A percentile compares a stretch with the other conserved stretches of the same genome.
Evolutionary conservation across 768 basidiomycete species (phyloP).

Genomic region (Hydnomerulius pinastri): DNA sequence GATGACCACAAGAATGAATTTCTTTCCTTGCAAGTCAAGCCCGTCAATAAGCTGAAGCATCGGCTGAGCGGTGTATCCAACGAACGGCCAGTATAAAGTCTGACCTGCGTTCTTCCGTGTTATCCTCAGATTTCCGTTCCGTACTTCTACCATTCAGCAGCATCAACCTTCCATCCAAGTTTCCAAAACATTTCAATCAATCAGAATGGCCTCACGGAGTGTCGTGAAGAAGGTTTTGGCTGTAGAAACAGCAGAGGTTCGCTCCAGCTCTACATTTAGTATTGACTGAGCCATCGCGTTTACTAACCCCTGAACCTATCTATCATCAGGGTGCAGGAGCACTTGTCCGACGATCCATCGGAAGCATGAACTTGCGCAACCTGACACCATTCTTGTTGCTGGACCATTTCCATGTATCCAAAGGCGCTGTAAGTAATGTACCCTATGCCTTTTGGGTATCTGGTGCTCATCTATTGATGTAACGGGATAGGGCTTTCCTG

Average conservation of each 20-base stretch:
- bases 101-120: no score
- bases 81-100: slow-evolving; percentile 4
- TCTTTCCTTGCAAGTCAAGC: slow-evolving; percentile 2
- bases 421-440: slow-evolving; percentile 59
- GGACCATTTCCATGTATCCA: slow-evolving; percentile 73
- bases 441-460: background rate
- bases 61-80: slow-evolving; percentile 1
- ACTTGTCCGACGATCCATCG: slow-evolving; percentile 84
- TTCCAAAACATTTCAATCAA: slow-evolving; percentile 1
- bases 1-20: background rate
- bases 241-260: slow-evolving; percentile 70
- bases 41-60: background rate
- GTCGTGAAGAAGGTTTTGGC: slow-evolving; percentile 79
- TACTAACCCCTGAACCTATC: background rate
- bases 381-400: slow-evolving; percentile 91
- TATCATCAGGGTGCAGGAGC: slow-evolving; percentile 71
- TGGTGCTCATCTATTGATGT: background rate
- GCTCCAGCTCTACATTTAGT: background rate
- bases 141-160: no score
- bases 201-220: slow-evolving; percentile 54
- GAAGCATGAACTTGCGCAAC: slow-evolving; percentile 70
- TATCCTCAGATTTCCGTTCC: no score
- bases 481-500: slow-evolving; percentile 76
- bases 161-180: background rate
- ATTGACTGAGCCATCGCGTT: slow-evolving; percentile 1